Percentiles rank a stretch among this genome's conserved stretches.
These are phyloP conservation scores for Termitomyces sp. DNA, from an alignment of 768 basidiomycete species.

Conservation along the genomic window DNA sequence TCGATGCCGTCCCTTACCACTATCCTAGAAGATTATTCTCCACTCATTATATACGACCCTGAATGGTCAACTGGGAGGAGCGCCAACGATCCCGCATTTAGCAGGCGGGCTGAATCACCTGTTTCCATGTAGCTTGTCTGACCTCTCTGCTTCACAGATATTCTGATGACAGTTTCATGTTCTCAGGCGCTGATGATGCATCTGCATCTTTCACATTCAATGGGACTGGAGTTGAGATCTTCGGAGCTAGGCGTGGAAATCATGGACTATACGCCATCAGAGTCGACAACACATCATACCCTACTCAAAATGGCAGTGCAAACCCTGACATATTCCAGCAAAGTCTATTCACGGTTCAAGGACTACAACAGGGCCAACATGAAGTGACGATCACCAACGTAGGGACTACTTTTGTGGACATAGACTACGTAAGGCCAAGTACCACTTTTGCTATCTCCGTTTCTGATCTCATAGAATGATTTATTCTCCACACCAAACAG, in stretches of 20 bases:
- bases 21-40: constrained; percentile 15
- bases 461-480: not conserved
- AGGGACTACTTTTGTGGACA: constrained; percentile 30
- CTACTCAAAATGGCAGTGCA: constrained; percentile 23
- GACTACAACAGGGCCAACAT: constrained; percentile 32
- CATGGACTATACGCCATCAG: constrained; percentile 42
- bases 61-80: constrained; percentile 10
- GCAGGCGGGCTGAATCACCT: not conserved
- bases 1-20: constrained; percentile 11
- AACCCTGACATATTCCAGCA: constrained; percentile 35
- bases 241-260: constrained; percentile 44
- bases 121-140: not conserved
- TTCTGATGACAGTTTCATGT: constrained; percentile 35
- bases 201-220: constrained; percentile 40
- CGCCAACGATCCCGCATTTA: not conserved
- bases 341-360: constrained; percentile 31
- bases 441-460: constrained; percentile 1
- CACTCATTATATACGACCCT: constrained; percentile 12
- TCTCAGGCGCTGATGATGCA: constrained; percentile 28
- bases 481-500: constrained; percentile 15
- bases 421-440: constrained; percentile 47
- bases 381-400: constrained; percentile 31
- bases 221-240: constrained; percentile 46
- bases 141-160: constrained; percentile 20
- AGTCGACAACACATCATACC: constrained; percentile 31